Evolutionary conservation across 2,329 filamentous ascomycete genomes (phyloP).

Genomic region (Ceratocystis variospora): DNA sequence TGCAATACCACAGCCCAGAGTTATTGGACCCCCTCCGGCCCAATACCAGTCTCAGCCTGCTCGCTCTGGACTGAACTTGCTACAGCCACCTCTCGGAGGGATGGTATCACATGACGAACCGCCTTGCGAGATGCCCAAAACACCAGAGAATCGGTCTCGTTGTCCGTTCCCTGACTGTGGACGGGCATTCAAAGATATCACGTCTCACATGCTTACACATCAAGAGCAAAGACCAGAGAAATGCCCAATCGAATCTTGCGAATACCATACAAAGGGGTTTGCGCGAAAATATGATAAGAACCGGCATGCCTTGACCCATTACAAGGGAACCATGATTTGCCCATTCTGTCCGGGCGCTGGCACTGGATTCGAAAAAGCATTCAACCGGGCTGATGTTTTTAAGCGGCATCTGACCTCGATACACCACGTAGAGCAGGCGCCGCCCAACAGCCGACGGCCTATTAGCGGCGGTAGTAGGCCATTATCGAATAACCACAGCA

Average conservation of each 20-base stretch:
- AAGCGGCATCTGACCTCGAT: slow-evolving; percentile 89
- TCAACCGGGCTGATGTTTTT: slow-evolving; percentile 94
- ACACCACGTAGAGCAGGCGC: slow-evolving; percentile 86
- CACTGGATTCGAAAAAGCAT: slow-evolving; percentile 80
- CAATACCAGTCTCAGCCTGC: slow-evolving; percentile 13
- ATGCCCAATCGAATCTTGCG: slow-evolving; percentile 84
- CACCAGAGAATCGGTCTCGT: slow-evolving; percentile 32
- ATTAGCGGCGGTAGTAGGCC: slow-evolving; percentile 25
- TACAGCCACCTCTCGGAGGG: slow-evolving; percentile 11
- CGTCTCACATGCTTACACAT: slow-evolving; percentile 94
- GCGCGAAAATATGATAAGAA: slow-evolving; percentile 98
- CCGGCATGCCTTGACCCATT: slow-evolving; percentile 86
- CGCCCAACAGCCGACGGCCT: slow-evolving; percentile 75
- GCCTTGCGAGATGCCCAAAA: slow-evolving; percentile 22
- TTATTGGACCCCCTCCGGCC: neutral
- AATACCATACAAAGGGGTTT: slow-evolving; percentile 89
- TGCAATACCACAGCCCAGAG: neutral
- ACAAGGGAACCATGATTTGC: slow-evolving; percentile 96
- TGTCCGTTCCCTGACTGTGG: slow-evolving; percentile 46
- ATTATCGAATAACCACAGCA: slow-evolving; percentile 19
- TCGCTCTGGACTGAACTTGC: slow-evolving; percentile 9
- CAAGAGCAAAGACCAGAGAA: slow-evolving; percentile 89
- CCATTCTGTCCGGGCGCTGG: slow-evolving; percentile 87
- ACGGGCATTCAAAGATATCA: slow-evolving; percentile 47
- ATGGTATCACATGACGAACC: slow-evolving; percentile 1